Evolutionary conservation across 495 filamentous ascomycete genomes (phyloP), one percentile per base, ranked within the genome.

Genomic region (Hypoxylon fuscum): DNA sequence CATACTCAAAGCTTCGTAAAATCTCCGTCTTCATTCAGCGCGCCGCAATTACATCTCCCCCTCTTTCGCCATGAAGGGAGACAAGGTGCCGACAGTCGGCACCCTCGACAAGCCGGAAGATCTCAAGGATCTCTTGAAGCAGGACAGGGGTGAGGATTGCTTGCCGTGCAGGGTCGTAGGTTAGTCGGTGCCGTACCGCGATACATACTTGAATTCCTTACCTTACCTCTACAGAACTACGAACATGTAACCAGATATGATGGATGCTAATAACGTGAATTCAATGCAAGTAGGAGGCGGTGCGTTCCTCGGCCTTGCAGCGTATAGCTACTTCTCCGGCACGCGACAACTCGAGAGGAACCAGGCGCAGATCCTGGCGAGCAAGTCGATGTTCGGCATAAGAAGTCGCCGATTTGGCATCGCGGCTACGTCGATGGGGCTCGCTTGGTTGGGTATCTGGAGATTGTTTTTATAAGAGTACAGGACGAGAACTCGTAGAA

Each of bases 231-330:
- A 8, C 7, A 31, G 7, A 37, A 14, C 9, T 15, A 55, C 48
- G 44, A 29, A 62, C 17, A 32, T 35, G 31, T 42, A 27, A 3
- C 8, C 3, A 27, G 3, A 27, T 3, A 27, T 27, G 25, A 27
- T 27, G 25, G n/a, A n/a, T n/a, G n/a, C n/a, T n/a, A n/a, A n/a
- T n/a, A n/a, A n/a, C n/a, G n/a, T n/a, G n/a, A n/a, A n/a, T n/a
- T 29, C 25, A 22, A 64, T 14, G 21, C 31, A 27, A 40, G 68
- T 58, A 96, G 94, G 94, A 15, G 87, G 88, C 49, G 84, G 87
- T 27, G 93, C 90, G 12, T 96, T 97, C 62, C 79, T 95, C 40
- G 93, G 93, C n/a, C 87, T 97, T 43, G 94, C 91, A 11, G 85
- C 84, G 5, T 98, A 96, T 79, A 93, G 86, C 69, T 96, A 94